Evolutionary conservation across 495 filamentous ascomycete genomes (phyloP), one percentile per base, ranked within the genome.

Genomic region (Articulospora tetracladia): DNA sequence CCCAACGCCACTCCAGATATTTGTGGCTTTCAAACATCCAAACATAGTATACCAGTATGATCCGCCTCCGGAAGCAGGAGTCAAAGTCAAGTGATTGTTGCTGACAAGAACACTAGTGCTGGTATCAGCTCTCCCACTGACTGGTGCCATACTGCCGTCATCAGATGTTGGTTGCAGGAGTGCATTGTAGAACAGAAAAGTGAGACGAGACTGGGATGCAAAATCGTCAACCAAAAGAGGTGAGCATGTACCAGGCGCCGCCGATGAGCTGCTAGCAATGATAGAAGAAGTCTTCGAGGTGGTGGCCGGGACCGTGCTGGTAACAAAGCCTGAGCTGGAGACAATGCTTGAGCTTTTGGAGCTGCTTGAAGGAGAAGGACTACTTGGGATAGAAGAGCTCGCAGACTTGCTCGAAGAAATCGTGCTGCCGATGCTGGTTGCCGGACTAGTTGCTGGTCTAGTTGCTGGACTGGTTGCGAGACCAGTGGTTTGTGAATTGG

Each of bases 121-220:
- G 15, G 49, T 55, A 56, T 66, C 63, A 19, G 51, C 55, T 55
- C 54, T 39, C 13, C 23, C 44, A 19, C 49, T 28, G 1, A 66
- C 46, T 10, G 63, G 30, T n/a, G 24, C 30, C 82, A 86, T 85
- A 4, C 79, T 81, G 3, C 69, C 77, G 68, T 87, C 84, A 63
- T 86, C 83, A 62, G 80, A 83, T 15, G 77, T 76, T n/a, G 83
- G 70, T 59, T 82, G 70, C 3, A 78, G 68, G 71, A 86, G 62
- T 39, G 83, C 77, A 65, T 87, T 87, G 72, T 87, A 87, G 66
- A 72, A 81, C 10, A 87, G 70, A 70, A 87, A 87, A 0, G 84
- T 87, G 55, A 87, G 70, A 19, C 83, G 79, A 17, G 84, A 87
- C 61, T 87, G 84, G 17, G 83, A 86, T 44, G 72, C 74, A 74